Evolutionary conservation across 495 filamentous ascomycete species (phyloP).

Genomic region (Apodospora peruviana): DNA sequence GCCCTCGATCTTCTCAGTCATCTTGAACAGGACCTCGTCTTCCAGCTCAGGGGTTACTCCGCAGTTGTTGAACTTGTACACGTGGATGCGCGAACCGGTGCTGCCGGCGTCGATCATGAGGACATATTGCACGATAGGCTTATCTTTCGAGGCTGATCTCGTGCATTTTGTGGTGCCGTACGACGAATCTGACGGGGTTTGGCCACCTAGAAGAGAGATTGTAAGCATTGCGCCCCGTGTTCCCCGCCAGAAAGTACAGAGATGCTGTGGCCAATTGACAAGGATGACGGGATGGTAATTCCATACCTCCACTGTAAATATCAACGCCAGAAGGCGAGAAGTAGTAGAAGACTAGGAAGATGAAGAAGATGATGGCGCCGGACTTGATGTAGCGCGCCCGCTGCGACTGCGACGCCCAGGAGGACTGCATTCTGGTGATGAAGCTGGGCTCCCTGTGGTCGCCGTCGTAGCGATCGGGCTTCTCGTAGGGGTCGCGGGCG

Average conservation of each 20-base stretch:
- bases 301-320: conserved; percentile 38
- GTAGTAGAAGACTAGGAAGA: conserved; percentile 72
- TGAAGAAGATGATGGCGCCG: conserved; percentile 65
- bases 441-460: conserved; percentile 37
- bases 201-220: no score
- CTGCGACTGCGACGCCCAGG: conserved; percentile 65
- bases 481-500: conserved; percentile 54
- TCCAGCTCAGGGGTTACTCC: conserved; percentile 92
- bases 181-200: conserved; percentile 53
- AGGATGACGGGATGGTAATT: background rate
- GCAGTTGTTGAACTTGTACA: conserved; percentile 99
- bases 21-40: conserved; percentile 74
- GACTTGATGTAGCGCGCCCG: conserved; percentile 78
- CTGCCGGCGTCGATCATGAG: conserved; percentile 98
- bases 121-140: conserved; percentile 93
- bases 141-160: conserved; percentile 72
- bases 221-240: background rate
- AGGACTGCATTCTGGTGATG: conserved; percentile 44
- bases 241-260: background rate
- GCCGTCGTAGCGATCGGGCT: conserved; percentile 46
- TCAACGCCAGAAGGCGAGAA: conserved; percentile 55
- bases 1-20: conserved; percentile 69
- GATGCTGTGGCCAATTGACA: no score
- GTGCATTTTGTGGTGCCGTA: conserved; percentile 68
- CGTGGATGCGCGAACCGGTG: conserved; percentile 95